Conservation (phyloP, 192 early-diverging fungal species). For the Coemansia aciculifera region DNA sequence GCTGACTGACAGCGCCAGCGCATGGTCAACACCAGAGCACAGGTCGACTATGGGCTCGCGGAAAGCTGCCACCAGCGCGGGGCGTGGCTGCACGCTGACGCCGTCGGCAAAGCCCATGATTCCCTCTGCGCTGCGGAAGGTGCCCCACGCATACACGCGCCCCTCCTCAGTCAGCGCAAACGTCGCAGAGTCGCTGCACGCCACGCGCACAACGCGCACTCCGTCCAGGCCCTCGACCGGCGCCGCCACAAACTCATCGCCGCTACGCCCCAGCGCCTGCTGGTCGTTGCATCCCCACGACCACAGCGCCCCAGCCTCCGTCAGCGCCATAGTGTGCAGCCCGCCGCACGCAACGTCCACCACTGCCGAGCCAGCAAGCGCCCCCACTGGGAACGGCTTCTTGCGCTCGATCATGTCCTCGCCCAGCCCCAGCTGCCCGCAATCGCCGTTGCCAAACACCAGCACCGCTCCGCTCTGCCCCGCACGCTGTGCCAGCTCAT, state of each 20-base stretch:
- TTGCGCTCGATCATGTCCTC: conserved; percentile 78
- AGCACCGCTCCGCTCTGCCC: conserved; percentile 57
- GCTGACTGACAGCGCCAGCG: conserved; percentile 68
- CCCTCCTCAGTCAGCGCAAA: conserved; percentile 78
- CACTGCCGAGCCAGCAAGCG: conserved; percentile 70
- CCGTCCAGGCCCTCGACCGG: conserved; percentile 76
- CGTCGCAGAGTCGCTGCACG: conserved; percentile 82
- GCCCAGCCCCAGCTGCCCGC: conserved; percentile 90
- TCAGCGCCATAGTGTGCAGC: conserved; percentile 81
- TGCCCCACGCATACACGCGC: conserved; percentile 85
- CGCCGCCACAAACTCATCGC: conserved; percentile 68
- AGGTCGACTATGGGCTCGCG: conserved; percentile 71
- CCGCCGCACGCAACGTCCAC: conserved; percentile 83
- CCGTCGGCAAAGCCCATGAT: conserved; percentile 78
- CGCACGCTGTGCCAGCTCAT: conserved; percentile 26
- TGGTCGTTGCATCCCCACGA: conserved; percentile 98
- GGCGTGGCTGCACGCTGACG: conserved; percentile 64
- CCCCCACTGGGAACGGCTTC: conserved; percentile 67
- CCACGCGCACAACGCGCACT: conserved; percentile 71
- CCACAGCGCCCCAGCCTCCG: conserved; percentile 72
- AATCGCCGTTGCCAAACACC: conserved; percentile 87
- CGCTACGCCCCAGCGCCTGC: conserved; percentile 71
- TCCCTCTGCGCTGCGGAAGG: conserved; percentile 79
- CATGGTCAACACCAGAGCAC: conserved; percentile 83
- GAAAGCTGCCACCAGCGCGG: conserved; percentile 61